phyloP scores from a whole-genome alignment of 1,284 basidiomycete genomes.

The Fistulinella cinereoalba region DNA sequence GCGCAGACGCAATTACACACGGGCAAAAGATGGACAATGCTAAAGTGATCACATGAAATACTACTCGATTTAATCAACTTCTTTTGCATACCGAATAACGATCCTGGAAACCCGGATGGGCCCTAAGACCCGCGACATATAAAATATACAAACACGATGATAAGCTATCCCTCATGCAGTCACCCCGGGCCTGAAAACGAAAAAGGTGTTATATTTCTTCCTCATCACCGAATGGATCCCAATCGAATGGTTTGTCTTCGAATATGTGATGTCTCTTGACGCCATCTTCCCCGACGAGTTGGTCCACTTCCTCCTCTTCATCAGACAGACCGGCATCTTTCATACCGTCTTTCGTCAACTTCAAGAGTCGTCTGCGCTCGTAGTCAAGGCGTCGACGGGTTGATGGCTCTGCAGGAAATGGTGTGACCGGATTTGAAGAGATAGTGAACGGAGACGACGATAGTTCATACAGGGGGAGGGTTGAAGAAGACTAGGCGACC shows the following conservation, averaged over 20 bases:
- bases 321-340: constrained; percentile 27
- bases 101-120: no score
- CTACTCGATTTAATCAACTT: no score
- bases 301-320: constrained; percentile 25
- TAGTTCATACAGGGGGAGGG: constrained; percentile 27
- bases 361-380: constrained; percentile 26
- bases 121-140: no score
- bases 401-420: constrained; percentile 28
- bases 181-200: no score
- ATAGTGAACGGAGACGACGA: constrained; percentile 27
- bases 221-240: constrained; percentile 32
- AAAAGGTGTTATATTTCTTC: constrained; percentile 22
- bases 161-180: no score
- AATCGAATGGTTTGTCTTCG: constrained; percentile 31
- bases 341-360: constrained; percentile 31
- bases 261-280: constrained; percentile 25
- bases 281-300: constrained; percentile 11
- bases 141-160: no score
- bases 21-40: no score
- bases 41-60: no score
- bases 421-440: constrained; percentile 32
- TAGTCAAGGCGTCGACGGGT: constrained; percentile 33
- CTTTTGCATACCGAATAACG: no score
- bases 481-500: constrained; percentile 24
- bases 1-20: no score